Evolutionary conservation across 495 filamentous ascomycete genomes (phyloP), one percentile per base, ranked within the genome.

Genomic region (Penicillium soppii): DNA sequence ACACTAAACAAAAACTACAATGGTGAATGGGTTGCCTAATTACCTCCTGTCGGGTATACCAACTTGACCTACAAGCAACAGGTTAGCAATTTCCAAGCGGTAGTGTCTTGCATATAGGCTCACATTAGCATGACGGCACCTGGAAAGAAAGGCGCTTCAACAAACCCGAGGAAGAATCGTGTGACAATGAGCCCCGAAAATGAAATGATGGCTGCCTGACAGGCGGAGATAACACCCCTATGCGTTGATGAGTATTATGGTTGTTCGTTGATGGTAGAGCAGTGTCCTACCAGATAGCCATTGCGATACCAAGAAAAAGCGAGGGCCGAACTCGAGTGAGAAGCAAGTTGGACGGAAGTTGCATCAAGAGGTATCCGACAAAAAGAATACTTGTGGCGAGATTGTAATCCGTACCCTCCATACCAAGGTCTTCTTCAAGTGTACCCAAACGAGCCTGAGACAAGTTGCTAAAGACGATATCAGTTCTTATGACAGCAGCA

Each of bases 81-180:
- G 10, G 35, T 56, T 10, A 56, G 35, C 16, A 25, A 32, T 5
- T 7, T 29, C 1, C 30, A 19, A 38, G 8, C n/a, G n/a, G 19
- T 30, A 6, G 19, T 26, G 4, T 23, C 3, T n/a, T 17, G 43
- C 13, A 6, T 37, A 26, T 3, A 2, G n/a, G 59, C 63, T 30
- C 44, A 70, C 67, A 70, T 70, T 20, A 70, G 25, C 67, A 67
- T 67, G 1, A 70, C 47, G 12, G 73, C 71, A 15, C 76, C 74
- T 13, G 73, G 75, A 30, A 75, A 77, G 54, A 76, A 77, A 0
- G 74, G 73, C 6, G 75, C 73, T 45, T 81, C 78, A 10, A 76
- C 78, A 38, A 88, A 83, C 43, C 87, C 86, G 0, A 90, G 74
- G 53, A 86, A 86, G 71, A 89, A 89, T 1, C 86, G 79, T 22